These are phyloP conservation scores for Hanseniaspora guilliermondii DNA, from an alignment of 805 yeast genomes.

Conservation along the genomic window DNA sequence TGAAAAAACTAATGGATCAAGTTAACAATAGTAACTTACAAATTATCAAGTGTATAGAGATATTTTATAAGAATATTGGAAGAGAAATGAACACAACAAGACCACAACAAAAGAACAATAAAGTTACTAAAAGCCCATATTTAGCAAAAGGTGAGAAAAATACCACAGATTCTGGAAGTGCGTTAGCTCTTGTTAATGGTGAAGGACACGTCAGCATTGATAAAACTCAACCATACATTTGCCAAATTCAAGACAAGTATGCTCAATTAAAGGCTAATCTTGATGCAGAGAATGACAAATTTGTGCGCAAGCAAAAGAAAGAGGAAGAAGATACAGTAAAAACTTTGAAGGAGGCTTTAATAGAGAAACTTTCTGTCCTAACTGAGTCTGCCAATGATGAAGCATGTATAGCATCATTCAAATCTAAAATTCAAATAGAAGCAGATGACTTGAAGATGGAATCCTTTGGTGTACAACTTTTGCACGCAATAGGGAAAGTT, in stretches of 20 bases:
- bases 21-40: neutral
- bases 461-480: slow-evolving; percentile 71
- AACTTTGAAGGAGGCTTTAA: slow-evolving; percentile 46
- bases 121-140: neutral
- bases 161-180: neutral
- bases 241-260: slow-evolving; percentile 29
- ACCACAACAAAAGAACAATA: neutral
- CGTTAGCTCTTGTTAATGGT: neutral
- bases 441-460: slow-evolving; percentile 74
- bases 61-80: slow-evolving; percentile 9
- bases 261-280: slow-evolving; percentile 42
- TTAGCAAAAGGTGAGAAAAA: neutral
- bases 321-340: slow-evolving; percentile 40
- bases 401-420: slow-evolving; percentile 52
- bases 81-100: neutral
- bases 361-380: slow-evolving; percentile 40
- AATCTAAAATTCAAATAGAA: slow-evolving; percentile 57
- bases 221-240: slow-evolving; percentile 17
- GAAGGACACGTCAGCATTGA: slow-evolving; percentile 4
- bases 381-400: slow-evolving; percentile 52
- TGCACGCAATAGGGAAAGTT: slow-evolving; percentile 61
- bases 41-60: neutral
- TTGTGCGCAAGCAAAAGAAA: slow-evolving; percentile 28
- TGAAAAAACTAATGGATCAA: neutral
- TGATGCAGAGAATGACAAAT: slow-evolving; percentile 54